phyloP scores from a whole-genome alignment of 345 rosid species.

The Hibiscus mutabilis region DNA sequence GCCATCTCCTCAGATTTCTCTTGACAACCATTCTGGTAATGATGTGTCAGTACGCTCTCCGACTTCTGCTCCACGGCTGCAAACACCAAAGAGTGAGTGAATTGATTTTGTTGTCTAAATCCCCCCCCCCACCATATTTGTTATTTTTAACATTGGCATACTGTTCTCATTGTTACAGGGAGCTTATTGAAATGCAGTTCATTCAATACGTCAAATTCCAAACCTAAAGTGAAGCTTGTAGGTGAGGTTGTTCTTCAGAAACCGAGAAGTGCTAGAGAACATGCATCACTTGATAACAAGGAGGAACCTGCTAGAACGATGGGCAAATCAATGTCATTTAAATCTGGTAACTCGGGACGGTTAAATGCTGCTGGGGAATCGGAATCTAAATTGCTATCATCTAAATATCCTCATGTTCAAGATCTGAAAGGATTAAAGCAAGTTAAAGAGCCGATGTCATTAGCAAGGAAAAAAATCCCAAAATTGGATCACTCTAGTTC shows the following conservation, averaged over 20 bases:
- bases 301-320: slow-evolving; percentile 46
- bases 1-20: slow-evolving; percentile 39
- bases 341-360: slow-evolving; percentile 39
- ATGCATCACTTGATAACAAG: slow-evolving; percentile 39
- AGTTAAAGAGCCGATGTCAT: slow-evolving; percentile 38
- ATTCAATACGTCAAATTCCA: slow-evolving; percentile 46
- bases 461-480: slow-evolving; percentile 39
- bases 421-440: slow-evolving; percentile 54
- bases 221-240: slow-evolving; percentile 57
- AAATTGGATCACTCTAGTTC: slow-evolving; percentile 38
- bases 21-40: slow-evolving; percentile 29
- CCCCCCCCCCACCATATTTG: background rate
- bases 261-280: slow-evolving; percentile 45
- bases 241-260: slow-evolving; percentile 57
- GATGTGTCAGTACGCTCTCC: slow-evolving; percentile 37
- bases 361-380: slow-evolving; percentile 46
- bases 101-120: background rate
- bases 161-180: slow-evolving; percentile 38
- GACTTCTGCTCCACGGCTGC: slow-evolving; percentile 39
- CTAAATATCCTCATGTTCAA: slow-evolving; percentile 45
- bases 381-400: slow-evolving; percentile 43
- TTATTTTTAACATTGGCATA: slow-evolving; percentile 1
- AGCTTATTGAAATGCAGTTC: slow-evolving; percentile 67
- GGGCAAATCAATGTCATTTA: slow-evolving; percentile 69
- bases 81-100: slow-evolving; percentile 50